These are phyloP conservation scores for Peribolospora baueri DNA, from an alignment of 768 basidiomycete genomes.

Conservation along the genomic window DNA sequence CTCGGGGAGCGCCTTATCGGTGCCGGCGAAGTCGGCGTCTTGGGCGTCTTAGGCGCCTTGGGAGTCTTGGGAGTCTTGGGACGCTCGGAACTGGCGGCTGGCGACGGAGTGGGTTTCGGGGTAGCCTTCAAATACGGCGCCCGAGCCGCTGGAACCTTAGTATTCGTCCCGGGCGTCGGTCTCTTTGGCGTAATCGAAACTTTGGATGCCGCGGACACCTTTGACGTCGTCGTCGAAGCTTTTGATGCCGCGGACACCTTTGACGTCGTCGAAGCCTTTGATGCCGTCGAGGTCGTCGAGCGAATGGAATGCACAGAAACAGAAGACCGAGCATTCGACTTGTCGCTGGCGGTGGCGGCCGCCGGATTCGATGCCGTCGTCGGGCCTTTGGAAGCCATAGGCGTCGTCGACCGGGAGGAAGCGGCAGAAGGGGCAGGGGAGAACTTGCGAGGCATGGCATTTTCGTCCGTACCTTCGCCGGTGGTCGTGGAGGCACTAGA, in stretches of 20 bases:
- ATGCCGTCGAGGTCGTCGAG: slow-evolving; percentile 7
- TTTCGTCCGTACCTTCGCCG: not conserved
- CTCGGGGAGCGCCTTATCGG: no score
- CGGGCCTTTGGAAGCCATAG: not conserved
- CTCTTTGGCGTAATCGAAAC: slow-evolving; percentile 24
- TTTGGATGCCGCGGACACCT: slow-evolving; percentile 22
- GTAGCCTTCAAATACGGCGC: slow-evolving; percentile 17
- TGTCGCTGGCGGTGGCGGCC: not conserved
- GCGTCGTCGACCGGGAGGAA: not conserved
- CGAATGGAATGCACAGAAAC: slow-evolving; percentile 7
- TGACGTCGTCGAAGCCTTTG: slow-evolving; percentile 5
- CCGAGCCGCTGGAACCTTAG: no score
- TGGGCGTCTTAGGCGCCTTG: no score
- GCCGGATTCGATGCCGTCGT: not conserved
- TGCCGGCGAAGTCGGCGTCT: no score
- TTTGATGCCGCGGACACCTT: slow-evolving; percentile 5
- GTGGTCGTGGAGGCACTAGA: no score
- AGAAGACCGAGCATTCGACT: not conserved
- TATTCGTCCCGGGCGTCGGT: slow-evolving; percentile 13
- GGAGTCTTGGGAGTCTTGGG: no score
- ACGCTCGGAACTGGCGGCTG: no score
- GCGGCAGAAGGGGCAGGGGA: slow-evolving; percentile 1
- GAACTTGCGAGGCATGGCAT: slow-evolving; percentile 2
- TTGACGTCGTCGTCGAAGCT: slow-evolving; percentile 18
- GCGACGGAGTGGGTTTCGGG: slow-evolving; percentile 7